Base-by-base conservation (phyloP, 202 grass and related monocot species). In the Elaeis oleifera region DNA sequence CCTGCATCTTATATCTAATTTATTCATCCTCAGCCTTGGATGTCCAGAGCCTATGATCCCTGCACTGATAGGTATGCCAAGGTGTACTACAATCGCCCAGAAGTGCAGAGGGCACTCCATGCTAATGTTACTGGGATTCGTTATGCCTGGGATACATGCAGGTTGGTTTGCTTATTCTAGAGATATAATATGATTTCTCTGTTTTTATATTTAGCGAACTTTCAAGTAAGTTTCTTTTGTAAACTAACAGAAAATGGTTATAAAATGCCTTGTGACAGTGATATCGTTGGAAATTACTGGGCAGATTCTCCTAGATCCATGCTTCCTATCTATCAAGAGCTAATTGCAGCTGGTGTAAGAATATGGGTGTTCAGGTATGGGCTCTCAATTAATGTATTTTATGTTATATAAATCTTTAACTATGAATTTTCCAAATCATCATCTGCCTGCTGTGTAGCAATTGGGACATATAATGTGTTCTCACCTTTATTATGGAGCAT, bases 291-390 rank as follows among this genome's bases (percentile, higher is more conserved):
- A 77, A 20, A 63, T 16, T 97, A 89, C 60, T 97, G 94, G 92
- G 84, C 88, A 4, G 94, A 92, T 76, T 97, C 94, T 16, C 94
- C 88, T 11, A 89, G 71, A 83, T 97, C 94, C 51, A 89, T 97
- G 85, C 84, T 97, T 89, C 88, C 94, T 60, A 97, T 97, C 24
- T 97, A 97, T 72, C 77, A 84, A 64, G 84, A 92, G 73, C n/a
- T 97, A 55, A 92, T 92, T 77, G 79, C 81, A 60, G 94, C 84
- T 61, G 94, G 94, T 74, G 56, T 89, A 51, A 97, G 57, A 79
- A 86, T 97, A 74, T 97, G 94, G 94, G 88, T 97, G 58, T 97
- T 86, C 79, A 97, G 94, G 94, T 86, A 84, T 62, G 28, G 44
- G 3, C 27, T 51, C 18, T 70, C 19, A 39, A 39, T 39, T 39